phyloP scores from a whole-genome alignment of 257 asterid genomes.

The Linderniella brevidens region DNA sequence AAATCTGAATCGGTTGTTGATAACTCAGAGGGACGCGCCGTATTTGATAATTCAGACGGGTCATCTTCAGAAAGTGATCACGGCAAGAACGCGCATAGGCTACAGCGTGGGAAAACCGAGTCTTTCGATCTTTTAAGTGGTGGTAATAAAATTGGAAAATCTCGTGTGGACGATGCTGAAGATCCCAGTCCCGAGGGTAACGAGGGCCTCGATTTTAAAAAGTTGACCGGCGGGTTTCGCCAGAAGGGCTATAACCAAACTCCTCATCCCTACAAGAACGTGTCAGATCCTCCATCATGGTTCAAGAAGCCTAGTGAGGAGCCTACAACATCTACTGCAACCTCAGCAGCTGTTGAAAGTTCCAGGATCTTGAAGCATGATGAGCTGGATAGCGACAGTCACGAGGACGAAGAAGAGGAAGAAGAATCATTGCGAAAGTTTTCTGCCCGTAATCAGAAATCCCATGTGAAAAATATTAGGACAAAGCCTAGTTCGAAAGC shows the following conservation, averaged over 20 bases:
- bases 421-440: conserved; percentile 7
- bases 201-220: conserved; percentile 34
- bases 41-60: too few species aligned
- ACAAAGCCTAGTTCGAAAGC: conserved; percentile 20
- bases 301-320: conserved; percentile 10
- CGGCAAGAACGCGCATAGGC: background rate
- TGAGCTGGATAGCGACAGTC: conserved; percentile 32
- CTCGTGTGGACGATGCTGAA: conserved; percentile 9
- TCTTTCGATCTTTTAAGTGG: conserved; percentile 10
- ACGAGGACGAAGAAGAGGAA: conserved; percentile 23
- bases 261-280: conserved; percentile 23
- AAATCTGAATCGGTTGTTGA: too few species aligned
- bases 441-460: conserved; percentile 13
- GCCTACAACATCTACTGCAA: conserved; percentile 14
- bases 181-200: conserved; percentile 19
- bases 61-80: too few species aligned
- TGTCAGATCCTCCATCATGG: conserved; percentile 15
- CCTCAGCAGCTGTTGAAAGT: conserved; percentile 15
- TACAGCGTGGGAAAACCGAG: conserved; percentile 9
- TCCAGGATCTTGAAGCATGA: conserved; percentile 6
- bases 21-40: too few species aligned
- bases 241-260: conserved; percentile 38
- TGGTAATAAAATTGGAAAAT: conserved; percentile 8
- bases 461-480: conserved; percentile 12
- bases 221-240: conserved; percentile 59